Evolutionary conservation across 2,329 filamentous ascomycete species (phyloP), one percentile per base, ranked within the genome.

Genomic region (Akanthomyces dipterigenus): DNA sequence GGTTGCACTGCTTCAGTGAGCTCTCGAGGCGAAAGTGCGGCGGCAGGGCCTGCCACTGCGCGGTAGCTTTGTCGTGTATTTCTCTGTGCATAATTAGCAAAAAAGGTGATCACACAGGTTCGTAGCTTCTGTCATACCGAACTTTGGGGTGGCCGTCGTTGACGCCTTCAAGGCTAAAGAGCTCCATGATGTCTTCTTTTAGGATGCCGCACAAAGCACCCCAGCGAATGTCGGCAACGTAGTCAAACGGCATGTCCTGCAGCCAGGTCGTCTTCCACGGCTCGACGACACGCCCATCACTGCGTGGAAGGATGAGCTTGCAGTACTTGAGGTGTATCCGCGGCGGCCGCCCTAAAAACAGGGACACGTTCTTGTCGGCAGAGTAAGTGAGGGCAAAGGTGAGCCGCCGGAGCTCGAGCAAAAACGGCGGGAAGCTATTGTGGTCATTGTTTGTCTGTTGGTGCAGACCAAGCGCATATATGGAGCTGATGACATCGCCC

Each of bases 321-420:
- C 77, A 79, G 61, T 74, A 79, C 43, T 73, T 71, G 42, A 73
- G 70, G n/a, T 72, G 72, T 43, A 81, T 75, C 2, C 78, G 71
- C 3, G 78, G 77, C 4, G 79, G 79, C 2, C 79, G 72, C 4
- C 79, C 79, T n/a, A 81, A 73, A 57, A 82, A 82, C 1, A 80
- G 76, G 1, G 78, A 75, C 8, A 80, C 67, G 45, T 74, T 76
- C 61, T 80, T 81, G 61, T 81, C 79, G 5, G 73, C 74, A 7
- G 75, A 75, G 59, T 79, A 81, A 6, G 72, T 71, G 1, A 73
- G 70, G 5, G 74, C 74, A 62, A 80, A 79, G 6, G 73, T 73
- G 2, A 69, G 68, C 60, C 71, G 70, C 26, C 77, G 70, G 57
- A 80, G 70, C 50, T 78, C 70, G 0, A 66, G 67, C 1, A 80